Base-by-base conservation (phyloP, 2,329 filamentous ascomycete species). In the Colletotrichum australisinense region DNA sequence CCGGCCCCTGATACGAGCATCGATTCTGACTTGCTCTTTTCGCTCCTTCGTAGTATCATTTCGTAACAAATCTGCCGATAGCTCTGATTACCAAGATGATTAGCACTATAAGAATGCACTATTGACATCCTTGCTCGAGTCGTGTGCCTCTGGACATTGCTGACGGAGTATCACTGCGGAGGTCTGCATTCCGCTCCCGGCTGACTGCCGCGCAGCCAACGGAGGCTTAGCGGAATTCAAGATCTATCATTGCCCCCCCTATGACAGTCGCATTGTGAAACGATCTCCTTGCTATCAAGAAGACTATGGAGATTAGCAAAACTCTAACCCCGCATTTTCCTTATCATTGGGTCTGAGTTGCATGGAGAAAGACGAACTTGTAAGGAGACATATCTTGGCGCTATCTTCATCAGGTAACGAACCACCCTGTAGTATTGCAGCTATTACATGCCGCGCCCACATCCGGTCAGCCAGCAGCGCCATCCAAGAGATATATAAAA, bases 121-220 rank as follows among this genome's bases (percentile, higher is more conserved):
- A 12, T 35, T n/a, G 22, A 30, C n/a, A 38, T 16, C 24, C 32
- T 30, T 59, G 30, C 28, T 24, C 38, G 52, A 46, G 26, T 35
- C 24, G n/a, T 26, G 26, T 24, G 49, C n/a, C 32, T 9, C 35
- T 30, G 56, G 56, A 59, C 19, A 59, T 38, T 19, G 63, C 62
- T 49, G 42, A 32, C 24, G 19, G 59, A 55, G 49, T 70, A 70
- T 66, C 68, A 16, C 28, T 70, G 68, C 68, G 68, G 68, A 70
- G 30, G 63, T 70, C 42, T 70, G 55, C 30, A 35, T 55, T 57
- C 68, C 68, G 53, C 68, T 42, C 53, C 30, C 30, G 42, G 55
- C 28, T 19, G 49, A 38, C 22, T 38, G 42, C 28, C 38, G 42
- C 68, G 68, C 24, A 9, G 56, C 30, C n/a, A n/a, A 35, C 30